Percentiles rank a stretch among this genome's conserved stretches.
Conservation (phyloP, 2,329 filamentous ascomycete species). For the Pseudomassariella vexata region DNA sequence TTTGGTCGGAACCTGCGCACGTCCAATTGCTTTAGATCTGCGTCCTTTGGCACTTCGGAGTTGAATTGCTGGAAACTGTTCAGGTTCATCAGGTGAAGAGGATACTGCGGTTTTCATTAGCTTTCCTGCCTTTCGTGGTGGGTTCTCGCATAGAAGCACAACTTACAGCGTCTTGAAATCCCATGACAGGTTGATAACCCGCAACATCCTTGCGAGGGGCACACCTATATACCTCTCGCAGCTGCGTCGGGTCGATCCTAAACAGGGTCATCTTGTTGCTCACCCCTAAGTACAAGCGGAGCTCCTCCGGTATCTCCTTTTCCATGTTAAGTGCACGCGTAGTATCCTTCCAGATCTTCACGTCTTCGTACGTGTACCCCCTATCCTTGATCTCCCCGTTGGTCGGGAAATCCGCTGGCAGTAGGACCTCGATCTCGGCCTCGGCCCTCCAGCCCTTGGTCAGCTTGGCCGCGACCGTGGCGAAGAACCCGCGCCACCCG, state of each 20-base stretch:
- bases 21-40: conserved; percentile 46
- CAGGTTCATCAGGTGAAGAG: conserved; percentile 62
- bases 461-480: conserved; percentile 44
- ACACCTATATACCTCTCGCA: conserved; percentile 54
- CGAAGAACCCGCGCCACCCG: conserved; percentile 41
- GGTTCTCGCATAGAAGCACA: background rate
- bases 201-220: conserved; percentile 53
- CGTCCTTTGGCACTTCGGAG: conserved; percentile 45
- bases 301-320: conserved; percentile 53
- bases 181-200: conserved; percentile 59
- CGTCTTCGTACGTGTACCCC: conserved; percentile 53
- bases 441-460: conserved; percentile 39
- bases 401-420: conserved; percentile 60
- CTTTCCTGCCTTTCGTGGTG: background rate
- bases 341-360: conserved; percentile 60
- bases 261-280: conserved; percentile 63
- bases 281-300: conserved; percentile 61
- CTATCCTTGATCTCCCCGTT: conserved; percentile 49
- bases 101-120: conserved; percentile 46
- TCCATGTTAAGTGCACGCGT: conserved; percentile 51
- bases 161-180: conserved; percentile 65
- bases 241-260: conserved; percentile 52
- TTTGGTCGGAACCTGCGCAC: conserved; percentile 65
- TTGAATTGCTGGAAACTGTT: conserved; percentile 58
- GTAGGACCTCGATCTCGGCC: conserved; percentile 57